These are phyloP conservation scores for Saccharomycopsis fibuligera DNA, from an alignment of 805 yeast genomes.

Conservation along the genomic window DNA sequence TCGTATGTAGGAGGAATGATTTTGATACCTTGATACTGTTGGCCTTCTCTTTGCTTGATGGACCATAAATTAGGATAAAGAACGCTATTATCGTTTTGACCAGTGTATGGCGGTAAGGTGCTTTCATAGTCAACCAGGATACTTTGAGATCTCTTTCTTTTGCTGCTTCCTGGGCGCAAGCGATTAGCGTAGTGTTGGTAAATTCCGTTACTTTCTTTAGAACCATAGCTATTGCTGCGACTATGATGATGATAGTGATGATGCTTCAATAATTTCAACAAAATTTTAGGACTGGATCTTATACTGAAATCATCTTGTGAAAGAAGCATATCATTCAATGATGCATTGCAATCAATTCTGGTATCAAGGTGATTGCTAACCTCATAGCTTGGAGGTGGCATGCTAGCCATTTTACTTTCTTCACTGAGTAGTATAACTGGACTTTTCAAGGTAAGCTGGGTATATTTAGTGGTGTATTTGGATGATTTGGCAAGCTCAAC, in stretches of 20 bases:
- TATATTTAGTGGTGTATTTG: background rate
- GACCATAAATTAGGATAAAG: background rate
- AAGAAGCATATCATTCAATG: no score
- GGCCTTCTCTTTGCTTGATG: background rate
- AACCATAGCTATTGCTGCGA: background rate
- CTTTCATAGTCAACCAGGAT: background rate
- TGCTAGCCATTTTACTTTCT: background rate
- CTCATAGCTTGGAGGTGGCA: slow-evolving; percentile 12
- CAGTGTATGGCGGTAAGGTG: no score
- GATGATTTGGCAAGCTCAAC: no score
- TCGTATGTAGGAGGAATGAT: background rate
- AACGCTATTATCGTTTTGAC: no score
- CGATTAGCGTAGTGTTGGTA: background rate
- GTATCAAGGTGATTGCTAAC: background rate
- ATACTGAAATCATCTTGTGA: no score
- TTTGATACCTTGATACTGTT: background rate
- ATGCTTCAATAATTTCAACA: background rate
- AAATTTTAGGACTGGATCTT: no score
- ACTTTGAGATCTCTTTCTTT: background rate
- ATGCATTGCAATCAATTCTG: background rate
- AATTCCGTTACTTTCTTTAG: background rate
- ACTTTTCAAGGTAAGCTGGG: slow-evolving; percentile 2
- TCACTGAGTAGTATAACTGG: background rate
- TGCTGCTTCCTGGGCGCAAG: no score
- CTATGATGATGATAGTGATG: background rate